phyloP scores from a whole-genome alignment of 179 eudicot species.

The Vitellaria paradoxa region DNA sequence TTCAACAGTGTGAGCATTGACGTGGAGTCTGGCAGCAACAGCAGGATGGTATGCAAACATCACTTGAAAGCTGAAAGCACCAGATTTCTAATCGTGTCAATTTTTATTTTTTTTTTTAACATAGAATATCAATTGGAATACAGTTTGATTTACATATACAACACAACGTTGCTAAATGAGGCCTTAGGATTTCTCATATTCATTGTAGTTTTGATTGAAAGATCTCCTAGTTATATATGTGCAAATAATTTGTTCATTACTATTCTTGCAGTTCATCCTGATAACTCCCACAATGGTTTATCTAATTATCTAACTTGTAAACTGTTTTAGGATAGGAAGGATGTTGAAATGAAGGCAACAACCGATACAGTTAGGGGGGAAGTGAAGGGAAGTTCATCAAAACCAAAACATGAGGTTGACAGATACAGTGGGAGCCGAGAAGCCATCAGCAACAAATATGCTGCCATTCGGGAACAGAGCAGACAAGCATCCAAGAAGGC shows the following conservation, averaged over 20 bases:
- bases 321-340: constrained; percentile 42
- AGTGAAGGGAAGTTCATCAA: constrained; percentile 40
- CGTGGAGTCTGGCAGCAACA: constrained; percentile 54
- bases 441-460: constrained; percentile 75
- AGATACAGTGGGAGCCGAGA: constrained; percentile 61
- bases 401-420: constrained; percentile 49
- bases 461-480: constrained; percentile 73
- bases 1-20: constrained; percentile 56
- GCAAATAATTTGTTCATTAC: background rate
- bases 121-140: too few species aligned
- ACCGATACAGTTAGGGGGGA: constrained; percentile 29
- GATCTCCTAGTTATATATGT: background rate
- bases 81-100: background rate
- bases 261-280: background rate
- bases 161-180: background rate
- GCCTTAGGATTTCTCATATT: background rate
- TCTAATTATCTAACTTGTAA: background rate
- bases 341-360: constrained; percentile 45
- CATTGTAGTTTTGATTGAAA: background rate
- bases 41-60: constrained; percentile 24
- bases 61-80: background rate
- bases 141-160: too few species aligned
- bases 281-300: background rate
- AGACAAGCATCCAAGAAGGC: constrained; percentile 42
- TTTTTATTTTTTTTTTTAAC: too few species aligned